A percentile compares a stretch with the other conserved stretches of the same genome.
These are phyloP conservation scores for Rhodomyrtus psidioides DNA, from an alignment of 441 rosid species.

Conservation along the genomic window DNA sequence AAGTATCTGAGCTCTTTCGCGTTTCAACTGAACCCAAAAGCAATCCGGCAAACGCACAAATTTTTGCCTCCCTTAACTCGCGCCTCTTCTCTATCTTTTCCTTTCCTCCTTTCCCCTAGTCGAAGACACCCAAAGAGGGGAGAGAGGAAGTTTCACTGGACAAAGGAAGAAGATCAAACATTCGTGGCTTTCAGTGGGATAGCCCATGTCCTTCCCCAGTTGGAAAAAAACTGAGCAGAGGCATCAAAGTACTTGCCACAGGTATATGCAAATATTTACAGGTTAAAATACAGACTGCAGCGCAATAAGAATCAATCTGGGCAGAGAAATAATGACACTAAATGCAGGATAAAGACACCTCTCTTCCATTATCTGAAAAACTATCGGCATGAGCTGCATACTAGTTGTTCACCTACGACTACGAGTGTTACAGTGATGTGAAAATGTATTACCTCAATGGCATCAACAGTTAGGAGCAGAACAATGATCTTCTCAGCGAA, in stretches of 20 bases:
- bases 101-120: neutral
- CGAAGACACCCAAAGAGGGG: neutral
- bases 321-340: neutral
- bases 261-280: neutral
- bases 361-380: neutral
- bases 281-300: neutral
- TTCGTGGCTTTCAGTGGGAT: neutral
- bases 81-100: neutral
- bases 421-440: too few relatives aligned
- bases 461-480: slow-evolving; percentile 85
- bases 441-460: slow-evolving; percentile 64
- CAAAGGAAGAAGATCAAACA: neutral
- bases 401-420: neutral
- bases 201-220: neutral
- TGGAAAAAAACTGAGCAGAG: neutral
- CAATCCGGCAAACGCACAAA: neutral
- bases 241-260: neutral
- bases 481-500: slow-evolving; percentile 80
- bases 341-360: neutral
- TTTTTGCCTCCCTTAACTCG: neutral
- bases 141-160: neutral
- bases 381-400: neutral
- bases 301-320: neutral
- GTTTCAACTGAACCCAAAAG: neutral
- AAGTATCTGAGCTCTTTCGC: neutral